These are phyloP conservation scores for Lolium perenne DNA, from an alignment of 176 grass and related monocot species.

Conservation along the genomic window DNA sequence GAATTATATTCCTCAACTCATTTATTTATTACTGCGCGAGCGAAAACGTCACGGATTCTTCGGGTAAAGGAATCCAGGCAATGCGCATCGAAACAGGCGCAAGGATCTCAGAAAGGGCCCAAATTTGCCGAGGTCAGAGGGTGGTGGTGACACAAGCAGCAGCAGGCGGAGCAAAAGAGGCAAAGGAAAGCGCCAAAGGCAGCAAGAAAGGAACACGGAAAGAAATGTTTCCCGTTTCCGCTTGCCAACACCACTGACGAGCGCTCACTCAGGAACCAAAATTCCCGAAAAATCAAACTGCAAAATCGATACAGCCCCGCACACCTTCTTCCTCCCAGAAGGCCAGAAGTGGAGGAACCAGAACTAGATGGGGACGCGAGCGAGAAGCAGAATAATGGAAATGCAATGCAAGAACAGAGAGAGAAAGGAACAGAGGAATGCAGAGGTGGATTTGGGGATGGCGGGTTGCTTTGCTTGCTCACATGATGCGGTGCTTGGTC, in stretches of 20 bases:
- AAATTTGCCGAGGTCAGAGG: conserved; percentile 28
- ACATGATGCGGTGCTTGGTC: conserved; percentile 69
- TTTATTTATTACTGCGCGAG: too few relatives aligned
- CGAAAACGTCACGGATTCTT: not conserved
- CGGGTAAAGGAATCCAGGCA: conserved; percentile 50
- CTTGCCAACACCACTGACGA: not conserved
- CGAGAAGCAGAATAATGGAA: not conserved
- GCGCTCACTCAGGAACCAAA: not conserved
- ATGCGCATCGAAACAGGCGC: conserved; percentile 36
- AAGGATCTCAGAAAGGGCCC: conserved; percentile 34
- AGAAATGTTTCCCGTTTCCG: not conserved
- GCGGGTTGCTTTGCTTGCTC: conserved; percentile 9
- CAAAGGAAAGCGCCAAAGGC: not conserved
- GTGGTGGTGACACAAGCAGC: conserved; percentile 28
- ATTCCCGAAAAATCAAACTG: not conserved
- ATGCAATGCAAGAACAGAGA: not conserved
- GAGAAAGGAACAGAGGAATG: not conserved
- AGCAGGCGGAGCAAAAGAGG: conserved; percentile 34
- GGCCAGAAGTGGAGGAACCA: not conserved
- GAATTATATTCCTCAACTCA: too few relatives aligned
- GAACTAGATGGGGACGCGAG: not conserved
- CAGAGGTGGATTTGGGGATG: too few relatives aligned
- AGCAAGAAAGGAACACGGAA: not conserved
- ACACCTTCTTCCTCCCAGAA: conserved; percentile 16
- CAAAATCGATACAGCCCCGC: not conserved